A percentile compares a stretch with the other conserved stretches of the same genome.
phyloP scores from a whole-genome alignment of 2,329 filamentous ascomycete species.

The Hymenoscyphus albidus region DNA sequence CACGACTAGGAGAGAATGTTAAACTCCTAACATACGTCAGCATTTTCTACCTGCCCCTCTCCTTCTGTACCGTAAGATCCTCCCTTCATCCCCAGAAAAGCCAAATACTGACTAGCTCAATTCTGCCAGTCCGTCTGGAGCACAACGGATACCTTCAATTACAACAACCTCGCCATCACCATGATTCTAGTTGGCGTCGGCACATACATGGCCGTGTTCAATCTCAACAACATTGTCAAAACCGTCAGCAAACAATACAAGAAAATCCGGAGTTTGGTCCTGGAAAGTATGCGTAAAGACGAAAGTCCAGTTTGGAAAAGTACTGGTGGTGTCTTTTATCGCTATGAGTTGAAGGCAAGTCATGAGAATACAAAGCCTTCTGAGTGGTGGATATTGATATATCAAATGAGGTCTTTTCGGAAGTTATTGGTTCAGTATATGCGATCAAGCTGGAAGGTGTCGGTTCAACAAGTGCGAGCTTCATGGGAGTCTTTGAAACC shows the following conservation, averaged over 20 bases:
- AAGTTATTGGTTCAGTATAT: not conserved
- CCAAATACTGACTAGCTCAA: no score
- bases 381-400: slow-evolving; percentile 15
- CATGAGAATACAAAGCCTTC: slow-evolving; percentile 10
- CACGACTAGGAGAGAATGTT: slow-evolving; percentile 36
- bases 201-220: slow-evolving; percentile 19
- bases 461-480: not conserved
- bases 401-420: not conserved
- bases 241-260: slow-evolving; percentile 5
- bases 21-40: slow-evolving; percentile 39
- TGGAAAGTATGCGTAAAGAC: slow-evolving; percentile 10
- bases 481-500: not conserved
- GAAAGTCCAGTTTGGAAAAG: slow-evolving; percentile 9
- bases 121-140: slow-evolving; percentile 16
- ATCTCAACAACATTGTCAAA: slow-evolving; percentile 14
- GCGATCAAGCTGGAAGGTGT: not conserved
- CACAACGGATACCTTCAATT: slow-evolving; percentile 7
- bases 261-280: not conserved
- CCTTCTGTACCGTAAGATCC: slow-evolving; percentile 32
- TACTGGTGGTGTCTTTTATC: slow-evolving; percentile 9
- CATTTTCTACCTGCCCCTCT: slow-evolving; percentile 40
- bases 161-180: slow-evolving; percentile 10
- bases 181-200: slow-evolving; percentile 10
- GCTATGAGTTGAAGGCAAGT: slow-evolving; percentile 7
- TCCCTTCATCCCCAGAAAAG: not conserved